Evolutionary conservation across 208 protist genomes (phyloP), one percentile per base, ranked within the genome.

Genomic region (Leishmania guyanensis): DNA sequence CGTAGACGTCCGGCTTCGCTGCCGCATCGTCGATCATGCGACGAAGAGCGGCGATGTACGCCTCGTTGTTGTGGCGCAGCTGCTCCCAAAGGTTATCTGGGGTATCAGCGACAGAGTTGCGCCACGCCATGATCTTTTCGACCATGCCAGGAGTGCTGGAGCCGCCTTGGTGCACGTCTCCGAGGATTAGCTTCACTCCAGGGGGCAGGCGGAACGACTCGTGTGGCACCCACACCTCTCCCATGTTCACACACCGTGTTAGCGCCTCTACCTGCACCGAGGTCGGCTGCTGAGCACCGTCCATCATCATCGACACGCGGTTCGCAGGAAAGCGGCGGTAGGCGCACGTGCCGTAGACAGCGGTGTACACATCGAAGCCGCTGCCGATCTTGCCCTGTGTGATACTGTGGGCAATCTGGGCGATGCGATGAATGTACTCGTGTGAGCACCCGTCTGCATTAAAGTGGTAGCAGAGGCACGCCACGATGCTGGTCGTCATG

Each of bases 311-410:
- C 66, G 96, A 89, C 48, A 97, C 84, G 62, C 82, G 82, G 14
- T 72, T 65, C 16, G 92, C 85, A 33, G 91, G 87, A 86, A 98
- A 99, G 56, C 98, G 92, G 48, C 89, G 91, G 91, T 99, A 99
- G 12, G 87, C 89, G 80, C 96, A 96, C 60, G 93, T 96, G 75
- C 98, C 98, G 84, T 95, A 99, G 2, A 98, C 92, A 50, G 98
- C 98, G 12, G 97, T 96, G 84, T 92, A 98, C 26, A 99, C 97
- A 85, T 99, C 98, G 84, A 99, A 99, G 54, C 98, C 98, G 85
- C 95, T 98, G 58, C 98, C 98, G 48, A 99, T 94, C 91, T 99
- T 99, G 33, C 97, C 98, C 84, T 99, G 98, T 22, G 98, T 96
- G 36, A 97, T 83, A 77, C 94, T 98, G 87, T 99, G 98, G 12